Evolutionary conservation across 495 filamentous ascomycete species (phyloP), one percentile per base, ranked within the genome.

Genomic region (Xylaria nigripes): DNA sequence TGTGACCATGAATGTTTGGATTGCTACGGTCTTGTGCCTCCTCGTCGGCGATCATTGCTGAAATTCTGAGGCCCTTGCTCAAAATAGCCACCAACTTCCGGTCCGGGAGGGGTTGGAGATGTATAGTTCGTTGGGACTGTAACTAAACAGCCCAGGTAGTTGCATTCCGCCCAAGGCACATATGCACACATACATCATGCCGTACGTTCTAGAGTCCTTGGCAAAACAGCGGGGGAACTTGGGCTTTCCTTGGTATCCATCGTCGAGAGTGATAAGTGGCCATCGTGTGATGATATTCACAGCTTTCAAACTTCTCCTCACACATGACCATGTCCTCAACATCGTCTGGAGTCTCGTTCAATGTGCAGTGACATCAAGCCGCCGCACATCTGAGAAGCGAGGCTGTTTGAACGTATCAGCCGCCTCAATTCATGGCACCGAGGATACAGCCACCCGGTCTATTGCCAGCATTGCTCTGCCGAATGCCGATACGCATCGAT

Each of bases 401-500:
- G 51, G n/a, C 60, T 61, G 38, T 45, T 59, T 12, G 57, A 46
- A 27, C 65, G 19, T 12, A 69, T 19, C 0, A 67, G 45, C 1
- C 61, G 57, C 1, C 59, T 53, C 6, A 67, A 61, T 59, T 71
- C 8, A 24, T 44, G 3, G 34, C 25, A 30, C 38, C 41, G 45
- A 69, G 16, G 62, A 64, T 15, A 50, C 50, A 12, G 68, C 74
- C 57, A 67, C 74, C 58, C 65, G 70, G 3, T 61, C 48, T 4
- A 65, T 66, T 2, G 65, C 75, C 0, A 80, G 61, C 72, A 80
- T 76, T 23, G 73, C 78, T 23, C 78, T 78, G 76, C 77, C 7
- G 63, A 70, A 30, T 80, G 73, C 1, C 79, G 78, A 3, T 75
- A 63, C 0, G 79, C 38, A 50, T 78, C 65, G 55, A 73, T 76